These are phyloP conservation scores for Phytophthora tentaculata DNA, from an alignment of 352 stramenopile species.

Conservation along the genomic window DNA sequence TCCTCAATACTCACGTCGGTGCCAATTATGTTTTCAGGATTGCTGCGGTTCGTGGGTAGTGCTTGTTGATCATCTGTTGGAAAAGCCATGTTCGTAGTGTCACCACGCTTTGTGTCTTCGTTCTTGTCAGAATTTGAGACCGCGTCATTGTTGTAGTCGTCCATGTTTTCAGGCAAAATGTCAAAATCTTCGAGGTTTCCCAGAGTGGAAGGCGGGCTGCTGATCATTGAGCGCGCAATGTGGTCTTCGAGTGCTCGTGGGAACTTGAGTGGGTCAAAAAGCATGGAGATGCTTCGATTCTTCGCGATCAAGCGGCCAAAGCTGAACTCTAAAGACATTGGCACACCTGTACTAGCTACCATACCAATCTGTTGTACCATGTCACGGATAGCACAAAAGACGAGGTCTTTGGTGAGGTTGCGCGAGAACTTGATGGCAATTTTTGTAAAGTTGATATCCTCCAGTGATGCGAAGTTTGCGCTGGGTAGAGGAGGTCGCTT, in stretches of 20 bases:
- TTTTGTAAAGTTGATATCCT: constrained; percentile 86
- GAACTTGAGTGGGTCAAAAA: constrained; percentile 75
- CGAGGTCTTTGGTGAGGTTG: constrained; percentile 76
- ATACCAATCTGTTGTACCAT: constrained; percentile 79
- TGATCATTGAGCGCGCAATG: constrained; percentile 64
- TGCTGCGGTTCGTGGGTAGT: constrained; percentile 50
- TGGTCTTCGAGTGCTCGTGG: constrained; percentile 63
- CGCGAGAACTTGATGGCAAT: constrained; percentile 85
- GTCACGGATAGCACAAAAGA: constrained; percentile 72
- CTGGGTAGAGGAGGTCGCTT: constrained; percentile 30
- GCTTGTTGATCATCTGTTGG: constrained; percentile 46
- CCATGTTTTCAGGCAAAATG: constrained; percentile 50
- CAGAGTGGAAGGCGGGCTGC: constrained; percentile 44
- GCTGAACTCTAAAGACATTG: constrained; percentile 73
- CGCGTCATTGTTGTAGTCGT: constrained; percentile 34
- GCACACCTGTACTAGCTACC: constrained; percentile 53
- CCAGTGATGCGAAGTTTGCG: constrained; percentile 53
- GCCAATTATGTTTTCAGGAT: constrained; percentile 62
- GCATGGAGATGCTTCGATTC: constrained; percentile 71
- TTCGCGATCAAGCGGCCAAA: constrained; percentile 77
- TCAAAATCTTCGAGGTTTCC: constrained; percentile 71
- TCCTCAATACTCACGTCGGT: constrained; percentile 54
- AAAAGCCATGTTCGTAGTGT: constrained; percentile 31
- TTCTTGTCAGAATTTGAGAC: constrained; percentile 22
- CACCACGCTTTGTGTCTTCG: constrained; percentile 16